These are phyloP conservation scores for Paxillus rubicundulus DNA, from an alignment of 768 basidiomycete species.

Conservation along the genomic window DNA sequence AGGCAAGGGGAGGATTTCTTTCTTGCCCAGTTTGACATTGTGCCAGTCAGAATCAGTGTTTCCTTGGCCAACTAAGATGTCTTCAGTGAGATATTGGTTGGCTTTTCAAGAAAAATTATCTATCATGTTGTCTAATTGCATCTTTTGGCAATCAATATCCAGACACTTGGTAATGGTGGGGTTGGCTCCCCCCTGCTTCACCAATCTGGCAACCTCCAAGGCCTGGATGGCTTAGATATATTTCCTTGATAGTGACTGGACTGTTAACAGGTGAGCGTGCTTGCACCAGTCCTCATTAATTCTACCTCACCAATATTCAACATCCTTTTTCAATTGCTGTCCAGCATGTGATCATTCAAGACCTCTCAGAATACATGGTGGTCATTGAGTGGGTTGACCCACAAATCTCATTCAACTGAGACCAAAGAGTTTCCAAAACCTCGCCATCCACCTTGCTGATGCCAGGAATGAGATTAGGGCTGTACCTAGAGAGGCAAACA, in stretches of 20 bases:
- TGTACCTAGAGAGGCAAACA: no score
- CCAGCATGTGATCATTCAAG: slow-evolving; percentile 30
- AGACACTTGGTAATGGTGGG: no score
- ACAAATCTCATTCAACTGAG: slow-evolving; percentile 22
- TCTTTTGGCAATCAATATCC: no score
- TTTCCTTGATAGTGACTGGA: not conserved
- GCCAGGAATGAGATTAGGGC: no score
- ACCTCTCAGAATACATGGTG: slow-evolving; percentile 17
- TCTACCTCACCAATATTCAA: slow-evolving; percentile 15
- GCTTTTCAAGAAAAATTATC: no score
- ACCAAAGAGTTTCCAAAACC: slow-evolving; percentile 34
- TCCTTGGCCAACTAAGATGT: no score
- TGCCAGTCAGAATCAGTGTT: no score
- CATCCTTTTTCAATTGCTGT: slow-evolving; percentile 34
- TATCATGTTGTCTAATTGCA: no score
- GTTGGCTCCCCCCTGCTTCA: no score
- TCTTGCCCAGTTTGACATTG: no score
- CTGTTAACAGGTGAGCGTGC: not conserved
- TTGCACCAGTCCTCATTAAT: not conserved
- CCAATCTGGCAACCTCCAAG: not conserved
- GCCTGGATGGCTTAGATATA: not conserved
- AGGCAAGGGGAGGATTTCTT: no score
- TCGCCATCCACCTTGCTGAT: slow-evolving; percentile 18
- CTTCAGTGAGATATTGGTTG: no score
- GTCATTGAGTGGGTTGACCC: not conserved